These are phyloP conservation scores for Penicillium turbatum DNA, from an alignment of 495 filamentous ascomycete genomes.

Conservation along the genomic window DNA sequence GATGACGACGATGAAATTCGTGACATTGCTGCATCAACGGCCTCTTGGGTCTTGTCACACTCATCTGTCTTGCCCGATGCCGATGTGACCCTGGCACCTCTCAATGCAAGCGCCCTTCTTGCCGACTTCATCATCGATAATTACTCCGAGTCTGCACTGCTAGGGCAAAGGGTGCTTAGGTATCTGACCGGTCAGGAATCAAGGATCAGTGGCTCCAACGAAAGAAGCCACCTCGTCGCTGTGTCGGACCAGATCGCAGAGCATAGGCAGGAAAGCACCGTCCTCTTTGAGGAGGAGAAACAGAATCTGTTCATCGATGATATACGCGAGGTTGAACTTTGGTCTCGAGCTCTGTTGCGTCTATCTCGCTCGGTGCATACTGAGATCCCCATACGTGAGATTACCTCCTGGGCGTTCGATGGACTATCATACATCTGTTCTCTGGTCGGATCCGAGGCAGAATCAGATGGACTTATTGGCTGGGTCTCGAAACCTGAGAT, in stretches of 20 bases:
- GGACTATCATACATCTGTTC: constrained; percentile 48
- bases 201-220: constrained; percentile 22
- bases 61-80: constrained; percentile 29
- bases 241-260: constrained; percentile 46
- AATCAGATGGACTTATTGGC: constrained; percentile 61
- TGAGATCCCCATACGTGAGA: constrained; percentile 19
- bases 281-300: constrained; percentile 82
- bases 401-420: constrained; percentile 52
- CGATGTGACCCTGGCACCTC: constrained; percentile 35
- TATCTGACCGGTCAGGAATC: constrained; percentile 30
- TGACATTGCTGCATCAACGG: constrained; percentile 53
- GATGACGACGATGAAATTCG: constrained; percentile 92
- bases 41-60: constrained; percentile 42
- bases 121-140: constrained; percentile 36
- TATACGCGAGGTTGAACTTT: constrained; percentile 61
- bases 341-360: constrained; percentile 49
- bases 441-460: constrained; percentile 20
- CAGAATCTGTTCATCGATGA: constrained; percentile 87
- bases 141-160: constrained; percentile 33
- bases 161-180: constrained; percentile 28
- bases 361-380: constrained; percentile 26
- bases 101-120: constrained; percentile 47
- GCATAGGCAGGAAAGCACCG: constrained; percentile 57
- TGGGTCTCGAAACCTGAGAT: constrained; percentile 70
- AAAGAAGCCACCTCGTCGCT: constrained; percentile 16